phyloP scores from a whole-genome alignment of 805 yeast genomes.

The Starmera quercuum region DNA sequence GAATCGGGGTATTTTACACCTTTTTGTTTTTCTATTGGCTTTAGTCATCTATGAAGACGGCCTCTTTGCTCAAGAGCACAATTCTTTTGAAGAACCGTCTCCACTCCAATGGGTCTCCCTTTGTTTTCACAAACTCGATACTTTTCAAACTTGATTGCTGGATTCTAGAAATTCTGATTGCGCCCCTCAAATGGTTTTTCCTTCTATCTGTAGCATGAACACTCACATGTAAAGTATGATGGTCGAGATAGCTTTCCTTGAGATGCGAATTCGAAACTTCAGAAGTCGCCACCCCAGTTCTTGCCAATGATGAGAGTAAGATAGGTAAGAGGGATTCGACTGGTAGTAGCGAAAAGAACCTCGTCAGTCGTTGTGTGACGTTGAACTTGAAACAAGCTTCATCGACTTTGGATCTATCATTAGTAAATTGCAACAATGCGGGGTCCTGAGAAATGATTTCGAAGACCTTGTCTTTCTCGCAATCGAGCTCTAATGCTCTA shows the following conservation, averaged over 20 bases:
- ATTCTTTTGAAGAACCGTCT: constrained; percentile 54
- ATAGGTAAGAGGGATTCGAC: constrained; percentile 34
- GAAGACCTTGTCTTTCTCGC: constrained; percentile 25
- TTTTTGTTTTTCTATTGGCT: too few relatives aligned
- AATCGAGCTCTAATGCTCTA: constrained; percentile 18
- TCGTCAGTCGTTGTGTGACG: constrained; percentile 39
- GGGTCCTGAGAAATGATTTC: constrained; percentile 41
- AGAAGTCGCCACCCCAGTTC: constrained; percentile 30
- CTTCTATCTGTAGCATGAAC: constrained; percentile 37
- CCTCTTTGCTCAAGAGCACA: constrained; percentile 49
- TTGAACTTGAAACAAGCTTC: constrained; percentile 8
- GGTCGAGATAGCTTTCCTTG: constrained; percentile 5
- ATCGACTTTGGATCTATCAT: constrained; percentile 5
- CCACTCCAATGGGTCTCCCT: constrained; percentile 73
- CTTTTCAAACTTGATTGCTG: constrained; percentile 34
- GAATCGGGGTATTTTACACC: too few relatives aligned
- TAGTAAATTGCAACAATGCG: constrained; percentile 39
- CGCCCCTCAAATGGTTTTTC: constrained; percentile 38
- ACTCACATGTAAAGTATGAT: constrained; percentile 10
- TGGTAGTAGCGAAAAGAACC: constrained; percentile 41
- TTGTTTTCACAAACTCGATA: constrained; percentile 45
- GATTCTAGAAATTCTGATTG: constrained; percentile 33
- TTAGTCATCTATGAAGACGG: constrained; percentile 35
- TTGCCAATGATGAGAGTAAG: constrained; percentile 33
- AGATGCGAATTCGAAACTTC: constrained; percentile 8